Conservation (phyloP, 208 protist species). For the Spongospora subterranea region DNA sequence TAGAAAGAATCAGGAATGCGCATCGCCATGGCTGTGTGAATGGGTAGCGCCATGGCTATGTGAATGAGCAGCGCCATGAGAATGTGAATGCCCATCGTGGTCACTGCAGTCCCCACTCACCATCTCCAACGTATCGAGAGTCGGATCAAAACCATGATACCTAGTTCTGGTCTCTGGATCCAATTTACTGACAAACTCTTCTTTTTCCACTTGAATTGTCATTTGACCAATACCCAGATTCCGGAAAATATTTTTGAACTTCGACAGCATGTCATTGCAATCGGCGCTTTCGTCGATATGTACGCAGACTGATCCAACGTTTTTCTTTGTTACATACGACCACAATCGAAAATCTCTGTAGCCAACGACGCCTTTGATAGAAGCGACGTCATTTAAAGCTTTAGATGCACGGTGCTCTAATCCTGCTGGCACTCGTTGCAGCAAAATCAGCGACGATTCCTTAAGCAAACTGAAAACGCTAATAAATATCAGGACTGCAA, state of each 20-base stretch:
- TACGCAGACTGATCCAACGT: background rate
- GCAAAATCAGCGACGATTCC: constrained; percentile 64
- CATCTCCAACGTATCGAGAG: background rate
- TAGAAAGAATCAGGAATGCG: no score
- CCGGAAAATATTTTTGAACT: background rate
- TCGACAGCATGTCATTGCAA: background rate
- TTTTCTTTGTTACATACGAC: background rate
- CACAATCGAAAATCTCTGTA: background rate
- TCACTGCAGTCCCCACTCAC: background rate
- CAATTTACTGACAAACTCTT: background rate
- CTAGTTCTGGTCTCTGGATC: background rate
- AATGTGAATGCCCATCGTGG: background rate
- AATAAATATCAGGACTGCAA: constrained; percentile 76
- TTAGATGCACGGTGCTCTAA: constrained; percentile 53
- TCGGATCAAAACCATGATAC: background rate
- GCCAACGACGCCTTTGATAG: constrained; percentile 28
- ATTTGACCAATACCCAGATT: background rate
- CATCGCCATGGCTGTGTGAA: no score
- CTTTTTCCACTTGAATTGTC: constrained; percentile 13
- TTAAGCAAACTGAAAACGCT: constrained; percentile 69
- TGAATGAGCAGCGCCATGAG: background rate
- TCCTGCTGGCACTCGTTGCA: constrained; percentile 70
- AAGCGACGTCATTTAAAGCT: constrained; percentile 37
- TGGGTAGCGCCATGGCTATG: constrained; percentile 18
- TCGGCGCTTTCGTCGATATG: background rate